Evolutionary conservation across 129 eudicot genomes (phyloP), one percentile per base, ranked within the genome.

Genomic region (Gnaphalium uliginosum): DNA sequence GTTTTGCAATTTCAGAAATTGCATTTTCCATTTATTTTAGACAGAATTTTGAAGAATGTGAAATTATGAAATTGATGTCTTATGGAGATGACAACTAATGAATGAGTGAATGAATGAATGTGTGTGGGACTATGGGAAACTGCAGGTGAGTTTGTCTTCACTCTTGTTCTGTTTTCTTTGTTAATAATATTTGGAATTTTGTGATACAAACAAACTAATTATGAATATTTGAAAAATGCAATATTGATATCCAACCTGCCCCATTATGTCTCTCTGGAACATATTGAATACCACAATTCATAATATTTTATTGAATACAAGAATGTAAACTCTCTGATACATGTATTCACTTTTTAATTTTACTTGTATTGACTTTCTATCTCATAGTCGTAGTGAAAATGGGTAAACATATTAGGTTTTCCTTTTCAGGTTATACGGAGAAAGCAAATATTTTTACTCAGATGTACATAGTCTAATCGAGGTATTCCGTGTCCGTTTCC

Each of bases 81-180:
- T 62, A 58, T 57, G 54, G 68, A 76, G 48, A 63, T 62, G 74
- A 76, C 69, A 76, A 76, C 53, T 76, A 74, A 81, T 41, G n/a
- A 41, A 67, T 74, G 46, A 29, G 24, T 41, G n/a, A 41, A 67
- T 74, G 46, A 29, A 37, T 51, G 78, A 24, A 22, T 74, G 70
- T 76, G 78, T 76, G 80, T 76, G 73, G 80, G 80, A 54, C 73
- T 66, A 24, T 53, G 80, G 66, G 79, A 62, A 48, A 51, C 72
- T 75, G 79, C 72, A 74, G 78, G 79, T 73, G 57, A 22, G 41
- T 67, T 73, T 82, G 85, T 77, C 85, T 57, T 77, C 66, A 76
- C 81, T 25, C 75, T 46, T 82, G 85, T 72, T 82, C 53, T 71
- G 78, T 82, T 72, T 76, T 53, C 78, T 58, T 76, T 76, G 85